Percentiles rank a stretch among this genome's conserved stretches.
phyloP scores from a whole-genome alignment of 1,284 basidiomycete genomes.

The Marasmius oreades region DNA sequence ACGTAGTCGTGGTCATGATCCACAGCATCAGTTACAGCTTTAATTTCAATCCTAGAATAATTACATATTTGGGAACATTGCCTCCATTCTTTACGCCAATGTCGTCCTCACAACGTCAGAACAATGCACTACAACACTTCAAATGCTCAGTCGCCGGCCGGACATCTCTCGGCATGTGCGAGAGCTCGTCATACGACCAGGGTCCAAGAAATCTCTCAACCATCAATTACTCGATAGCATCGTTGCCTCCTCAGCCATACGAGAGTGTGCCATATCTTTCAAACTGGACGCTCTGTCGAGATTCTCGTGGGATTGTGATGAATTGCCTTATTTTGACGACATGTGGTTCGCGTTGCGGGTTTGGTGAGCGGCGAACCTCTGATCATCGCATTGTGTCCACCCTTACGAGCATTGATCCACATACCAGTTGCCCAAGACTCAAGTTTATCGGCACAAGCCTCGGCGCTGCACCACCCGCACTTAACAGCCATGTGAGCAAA shows the following conservation, averaged over 20 bases:
- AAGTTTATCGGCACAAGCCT: conserved; percentile 56
- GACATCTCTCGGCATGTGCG: conserved; percentile 63
- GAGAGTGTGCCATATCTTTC: conserved; percentile 39
- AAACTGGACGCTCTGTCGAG: conserved; percentile 57
- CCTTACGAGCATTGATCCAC: conserved; percentile 5
- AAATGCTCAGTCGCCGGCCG: conserved; percentile 52
- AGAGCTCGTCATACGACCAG: conserved; percentile 47
- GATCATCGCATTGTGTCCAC: background rate
- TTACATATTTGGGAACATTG: conserved; percentile 45
- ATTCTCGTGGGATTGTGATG: conserved; percentile 69
- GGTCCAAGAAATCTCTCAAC: conserved; percentile 25
- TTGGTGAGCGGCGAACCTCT: conserved; percentile 40
- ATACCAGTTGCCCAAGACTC: conserved; percentile 59
- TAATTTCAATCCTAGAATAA: conserved; percentile 30
- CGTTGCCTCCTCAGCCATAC: conserved; percentile 43
- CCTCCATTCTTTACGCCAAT: conserved; percentile 54
- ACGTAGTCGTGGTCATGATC: conserved; percentile 2
- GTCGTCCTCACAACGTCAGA: conserved; percentile 49
- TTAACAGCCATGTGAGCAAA: conserved; percentile 55
- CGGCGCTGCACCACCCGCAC: conserved; percentile 52
- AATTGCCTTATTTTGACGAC: conserved; percentile 59
- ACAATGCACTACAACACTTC: conserved; percentile 59
- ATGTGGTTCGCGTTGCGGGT: conserved; percentile 70
- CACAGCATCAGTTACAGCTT: conserved; percentile 3
- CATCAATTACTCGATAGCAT: conserved; percentile 31